These are phyloP conservation scores for grape (Vitis vinifera) DNA, from an alignment of 164 flowering plant species.

Conservation along the genomic window DNA sequence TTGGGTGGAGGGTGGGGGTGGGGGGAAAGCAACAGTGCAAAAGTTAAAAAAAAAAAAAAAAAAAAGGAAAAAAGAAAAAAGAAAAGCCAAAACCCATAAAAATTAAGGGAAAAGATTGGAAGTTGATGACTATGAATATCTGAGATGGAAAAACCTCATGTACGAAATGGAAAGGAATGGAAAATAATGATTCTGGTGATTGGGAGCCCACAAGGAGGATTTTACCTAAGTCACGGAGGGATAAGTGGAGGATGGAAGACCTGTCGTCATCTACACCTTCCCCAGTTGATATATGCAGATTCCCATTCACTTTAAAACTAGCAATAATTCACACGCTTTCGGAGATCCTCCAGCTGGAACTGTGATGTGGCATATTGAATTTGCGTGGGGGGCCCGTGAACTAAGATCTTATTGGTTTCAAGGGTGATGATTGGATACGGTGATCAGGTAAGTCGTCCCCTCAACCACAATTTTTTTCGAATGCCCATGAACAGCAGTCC, in stretches of 20 bases:
- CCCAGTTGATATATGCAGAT: constrained; percentile 1
- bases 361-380: constrained; percentile 7
- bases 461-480: background rate
- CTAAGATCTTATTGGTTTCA: constrained; percentile 3
- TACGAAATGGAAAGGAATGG: too few relatives aligned
- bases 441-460: background rate
- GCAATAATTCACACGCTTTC: constrained; percentile 29
- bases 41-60: too few relatives aligned
- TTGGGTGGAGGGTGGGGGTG: too few relatives aligned
- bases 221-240: too few relatives aligned
- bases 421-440: constrained; percentile 1
- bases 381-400: background rate
- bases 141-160: too few relatives aligned
- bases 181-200: too few relatives aligned
- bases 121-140: too few relatives aligned
- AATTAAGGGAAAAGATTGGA: too few relatives aligned
- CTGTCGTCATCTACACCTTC: constrained; percentile 10
- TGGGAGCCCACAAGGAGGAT: too few relatives aligned
- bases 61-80: too few relatives aligned
- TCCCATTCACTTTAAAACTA: constrained; percentile 4
- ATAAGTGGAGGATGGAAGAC: background rate
- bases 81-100: too few relatives aligned
- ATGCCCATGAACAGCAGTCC: background rate
- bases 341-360: constrained; percentile 29
- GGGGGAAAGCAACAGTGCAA: too few relatives aligned